Evolutionary conservation across 2,329 filamentous ascomycete species (phyloP).

Genomic region (Ophiostoma sp.): DNA sequence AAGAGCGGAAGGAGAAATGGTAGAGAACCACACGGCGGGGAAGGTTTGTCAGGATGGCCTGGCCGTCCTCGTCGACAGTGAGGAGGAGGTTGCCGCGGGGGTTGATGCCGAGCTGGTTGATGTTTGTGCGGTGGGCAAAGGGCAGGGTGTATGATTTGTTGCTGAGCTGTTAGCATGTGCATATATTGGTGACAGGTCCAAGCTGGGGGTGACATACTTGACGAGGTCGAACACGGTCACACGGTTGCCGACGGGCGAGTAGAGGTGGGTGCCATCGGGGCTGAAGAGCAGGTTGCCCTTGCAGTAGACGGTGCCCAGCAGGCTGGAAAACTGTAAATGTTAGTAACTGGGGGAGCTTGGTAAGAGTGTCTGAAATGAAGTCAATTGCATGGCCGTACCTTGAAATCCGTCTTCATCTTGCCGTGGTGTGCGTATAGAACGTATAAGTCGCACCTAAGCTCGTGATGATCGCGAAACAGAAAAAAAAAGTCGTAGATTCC

Average conservation of each 20-base stretch:
- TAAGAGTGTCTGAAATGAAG: not conserved
- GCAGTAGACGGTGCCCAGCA: slow-evolving; percentile 96
- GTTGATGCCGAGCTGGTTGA: slow-evolving; percentile 78
- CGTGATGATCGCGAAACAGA: slow-evolving; percentile 14
- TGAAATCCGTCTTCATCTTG: slow-evolving; percentile 98
- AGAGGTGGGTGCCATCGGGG: slow-evolving; percentile 89
- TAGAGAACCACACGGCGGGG: slow-evolving; percentile 80
- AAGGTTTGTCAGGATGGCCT: slow-evolving; percentile 88
- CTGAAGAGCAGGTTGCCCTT: slow-evolving; percentile 96
- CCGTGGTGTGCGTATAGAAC: not conserved
- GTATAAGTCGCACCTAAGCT: slow-evolving; percentile 10
- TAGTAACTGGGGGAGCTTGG: not conserved
- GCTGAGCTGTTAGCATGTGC: slow-evolving; percentile 39
- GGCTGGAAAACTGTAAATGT: slow-evolving; percentile 79
- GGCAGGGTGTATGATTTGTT: slow-evolving; percentile 84
- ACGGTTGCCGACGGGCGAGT: slow-evolving; percentile 93
- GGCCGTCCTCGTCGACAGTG: slow-evolving; percentile 88
- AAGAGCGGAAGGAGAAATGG: slow-evolving; percentile 88
- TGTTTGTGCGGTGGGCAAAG: slow-evolving; percentile 92
- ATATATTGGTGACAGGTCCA: slow-evolving; percentile 25
- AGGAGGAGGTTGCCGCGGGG: slow-evolving; percentile 88
- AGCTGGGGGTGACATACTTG: slow-evolving; percentile 57
- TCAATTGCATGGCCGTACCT: slow-evolving; percentile 49
- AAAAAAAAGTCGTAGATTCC: slow-evolving; percentile 23
- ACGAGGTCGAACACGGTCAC: slow-evolving; percentile 95